Percentiles rank a stretch among this genome's conserved stretches.
Conservation (phyloP, 768 basidiomycete species). For the Symmetrospora coprosmae region DNA sequence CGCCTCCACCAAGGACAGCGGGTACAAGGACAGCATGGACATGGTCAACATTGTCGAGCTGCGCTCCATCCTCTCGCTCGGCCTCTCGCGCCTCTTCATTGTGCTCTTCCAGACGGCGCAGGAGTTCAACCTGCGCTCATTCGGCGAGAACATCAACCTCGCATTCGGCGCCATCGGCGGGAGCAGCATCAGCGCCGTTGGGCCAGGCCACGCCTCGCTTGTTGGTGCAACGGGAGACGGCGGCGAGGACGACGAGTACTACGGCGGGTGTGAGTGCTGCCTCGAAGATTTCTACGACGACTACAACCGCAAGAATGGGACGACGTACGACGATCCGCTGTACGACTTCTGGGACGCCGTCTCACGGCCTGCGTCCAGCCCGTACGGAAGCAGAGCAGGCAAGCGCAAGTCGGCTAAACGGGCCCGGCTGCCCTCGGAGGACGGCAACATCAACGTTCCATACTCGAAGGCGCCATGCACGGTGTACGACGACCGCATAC, state of each 20-base stretch:
- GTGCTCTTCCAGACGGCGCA: slow-evolving; percentile 18
- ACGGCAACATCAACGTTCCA: no score
- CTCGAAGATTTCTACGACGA: slow-evolving; percentile 9
- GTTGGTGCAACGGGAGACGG: no score
- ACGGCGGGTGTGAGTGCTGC: slow-evolving; percentile 20
- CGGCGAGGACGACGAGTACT: slow-evolving; percentile 11
- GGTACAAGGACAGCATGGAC: no score
- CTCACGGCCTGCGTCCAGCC: background rate
- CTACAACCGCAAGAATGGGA: background rate
- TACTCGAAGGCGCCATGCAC: no score
- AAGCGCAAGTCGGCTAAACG: slow-evolving; percentile 10
- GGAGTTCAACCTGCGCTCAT: slow-evolving; percentile 14
- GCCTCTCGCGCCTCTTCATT: slow-evolving; percentile 17
- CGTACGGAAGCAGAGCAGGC: background rate
- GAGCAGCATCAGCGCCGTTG: background rate
- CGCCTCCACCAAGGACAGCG: no score
- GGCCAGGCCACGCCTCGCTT: no score
- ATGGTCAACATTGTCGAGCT: no score
- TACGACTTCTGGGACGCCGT: slow-evolving; percentile 11
- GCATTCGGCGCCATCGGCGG: slow-evolving; percentile 6
- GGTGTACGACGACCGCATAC: no score
- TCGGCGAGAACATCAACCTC: slow-evolving; percentile 18
- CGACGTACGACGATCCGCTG: slow-evolving; percentile 4
- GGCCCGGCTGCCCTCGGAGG: no score
- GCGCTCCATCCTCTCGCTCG: slow-evolving; percentile 3